A percentile compares a stretch with the other conserved stretches of the same genome.
phyloP scores from a whole-genome alignment of 805 yeast species.

The Clavispora phyllophila region DNA sequence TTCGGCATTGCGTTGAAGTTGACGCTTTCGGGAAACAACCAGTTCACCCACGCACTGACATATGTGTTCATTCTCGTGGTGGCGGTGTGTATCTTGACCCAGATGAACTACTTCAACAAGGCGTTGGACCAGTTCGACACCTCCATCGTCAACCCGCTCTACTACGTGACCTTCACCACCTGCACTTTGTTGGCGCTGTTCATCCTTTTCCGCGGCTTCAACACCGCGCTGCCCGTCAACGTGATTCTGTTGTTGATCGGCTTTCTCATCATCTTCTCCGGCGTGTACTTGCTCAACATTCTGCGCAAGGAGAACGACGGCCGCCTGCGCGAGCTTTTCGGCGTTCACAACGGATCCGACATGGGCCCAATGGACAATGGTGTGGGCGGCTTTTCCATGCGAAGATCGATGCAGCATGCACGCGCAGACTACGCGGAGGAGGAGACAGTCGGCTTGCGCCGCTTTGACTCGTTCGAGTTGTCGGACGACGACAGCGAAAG shows the following conservation, averaged over 20 bases:
- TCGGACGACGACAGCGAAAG: constrained; percentile 34
- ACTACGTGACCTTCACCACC: constrained; percentile 88
- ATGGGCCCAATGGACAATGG: constrained; percentile 76
- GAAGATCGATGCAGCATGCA: constrained; percentile 68
- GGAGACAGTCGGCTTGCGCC: constrained; percentile 50
- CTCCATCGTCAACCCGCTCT: constrained; percentile 84
- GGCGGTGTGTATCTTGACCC: constrained; percentile 76
- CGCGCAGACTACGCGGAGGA: constrained; percentile 40
- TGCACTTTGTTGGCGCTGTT: constrained; percentile 83
- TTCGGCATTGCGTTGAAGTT: constrained; percentile 88
- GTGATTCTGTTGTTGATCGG: constrained; percentile 80
- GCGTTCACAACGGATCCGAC: constrained; percentile 51
- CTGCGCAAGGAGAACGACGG: constrained; percentile 60
- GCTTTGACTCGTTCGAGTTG: constrained; percentile 58
- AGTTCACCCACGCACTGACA: constrained; percentile 79
- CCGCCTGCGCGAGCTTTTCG: constrained; percentile 48
- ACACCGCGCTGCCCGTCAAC: constrained; percentile 74
- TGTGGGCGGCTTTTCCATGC: constrained; percentile 62
- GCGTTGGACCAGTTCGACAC: constrained; percentile 92
- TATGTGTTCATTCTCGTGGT: constrained; percentile 77
- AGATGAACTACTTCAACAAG: constrained; percentile 91
- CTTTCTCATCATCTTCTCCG: constrained; percentile 79
- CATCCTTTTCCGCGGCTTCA: constrained; percentile 80
- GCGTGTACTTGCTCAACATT: constrained; percentile 77
- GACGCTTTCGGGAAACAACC: constrained; percentile 80